These are phyloP conservation scores for Amauroascus verrucosus DNA, from an alignment of 2,329 filamentous ascomycete species.

Conservation along the genomic window DNA sequence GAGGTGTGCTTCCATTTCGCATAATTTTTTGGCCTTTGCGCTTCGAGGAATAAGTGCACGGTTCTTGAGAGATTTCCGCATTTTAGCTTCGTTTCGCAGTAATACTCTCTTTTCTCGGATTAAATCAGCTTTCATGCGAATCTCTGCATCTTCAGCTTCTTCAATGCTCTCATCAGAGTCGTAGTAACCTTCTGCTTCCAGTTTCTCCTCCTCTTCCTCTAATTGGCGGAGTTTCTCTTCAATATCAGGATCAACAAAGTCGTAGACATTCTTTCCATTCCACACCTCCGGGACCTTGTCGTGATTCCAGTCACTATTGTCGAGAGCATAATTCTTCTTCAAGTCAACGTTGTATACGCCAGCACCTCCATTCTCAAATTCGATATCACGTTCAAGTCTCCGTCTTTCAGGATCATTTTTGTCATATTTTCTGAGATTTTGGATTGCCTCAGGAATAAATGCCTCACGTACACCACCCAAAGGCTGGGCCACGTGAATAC, in stretches of 20 bases:
- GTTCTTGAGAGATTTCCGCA: conserved; percentile 97
- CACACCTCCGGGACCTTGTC: conserved; percentile 91
- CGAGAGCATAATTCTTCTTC: conserved; percentile 76
- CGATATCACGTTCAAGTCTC: conserved; percentile 71
- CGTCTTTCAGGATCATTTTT: conserved; percentile 75
- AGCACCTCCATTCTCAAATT: conserved; percentile 85
- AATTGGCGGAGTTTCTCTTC: conserved; percentile 82
- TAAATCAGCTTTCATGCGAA: conserved; percentile 81
- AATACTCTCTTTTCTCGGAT: conserved; percentile 91
- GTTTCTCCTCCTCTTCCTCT: conserved; percentile 88
- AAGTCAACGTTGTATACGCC: conserved; percentile 95
- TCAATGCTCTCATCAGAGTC: conserved; percentile 74
- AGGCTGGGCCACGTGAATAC: conserved; percentile 95
- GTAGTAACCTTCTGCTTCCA: conserved; percentile 88
- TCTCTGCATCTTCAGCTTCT: conserved; percentile 78
- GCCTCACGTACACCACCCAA: conserved; percentile 71
- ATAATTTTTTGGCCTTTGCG: conserved; percentile 67
- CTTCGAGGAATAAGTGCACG: conserved; percentile 82
- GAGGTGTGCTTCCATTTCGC: conserved; percentile 76
- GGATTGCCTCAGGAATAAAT: conserved; percentile 78
- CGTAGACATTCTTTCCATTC: conserved; percentile 93
- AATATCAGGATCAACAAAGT: conserved; percentile 95
- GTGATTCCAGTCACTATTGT: conserved; percentile 86
- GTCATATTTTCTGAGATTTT: conserved; percentile 77
- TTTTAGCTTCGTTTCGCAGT: conserved; percentile 86